A percentile compares a stretch with the other conserved stretches of the same genome.
These are phyloP conservation scores for Fusarium poae DNA, from an alignment of 2,329 filamentous ascomycete genomes.

Conservation along the genomic window DNA sequence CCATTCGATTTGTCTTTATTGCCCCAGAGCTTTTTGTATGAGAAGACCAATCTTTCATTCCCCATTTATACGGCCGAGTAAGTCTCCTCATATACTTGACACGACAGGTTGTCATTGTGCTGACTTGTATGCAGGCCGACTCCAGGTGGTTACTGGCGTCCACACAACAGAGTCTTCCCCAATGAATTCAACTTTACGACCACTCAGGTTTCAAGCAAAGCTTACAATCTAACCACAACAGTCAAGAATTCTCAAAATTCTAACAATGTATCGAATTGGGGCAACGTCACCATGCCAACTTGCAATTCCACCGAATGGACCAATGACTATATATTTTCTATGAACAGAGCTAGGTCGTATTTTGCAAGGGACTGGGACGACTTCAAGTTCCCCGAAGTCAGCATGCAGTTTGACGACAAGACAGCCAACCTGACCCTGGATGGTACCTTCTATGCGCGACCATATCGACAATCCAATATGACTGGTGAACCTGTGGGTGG, in stretches of 20 bases:
- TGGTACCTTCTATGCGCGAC: not conserved
- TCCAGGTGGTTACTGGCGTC: constrained; percentile 6
- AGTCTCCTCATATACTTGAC: not conserved
- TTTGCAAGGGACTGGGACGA: not conserved
- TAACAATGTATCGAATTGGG: not conserved
- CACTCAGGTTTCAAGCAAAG: not conserved
- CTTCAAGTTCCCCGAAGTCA: not conserved
- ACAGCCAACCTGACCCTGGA: constrained; percentile 1
- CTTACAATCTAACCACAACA: not conserved
- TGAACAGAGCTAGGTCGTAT: not conserved
- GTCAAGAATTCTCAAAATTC: not conserved
- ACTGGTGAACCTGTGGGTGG: not conserved
- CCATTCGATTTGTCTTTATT: not conserved
- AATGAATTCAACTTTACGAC: constrained; percentile 13
- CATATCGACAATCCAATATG: not conserved
- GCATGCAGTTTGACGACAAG: constrained; percentile 10
- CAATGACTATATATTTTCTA: not conserved
- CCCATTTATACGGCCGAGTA: not conserved
- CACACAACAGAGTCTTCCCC: fast-evolving
- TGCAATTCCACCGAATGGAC: constrained; percentile 9
- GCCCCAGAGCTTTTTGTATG: not conserved
- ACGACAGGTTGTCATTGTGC: not conserved
- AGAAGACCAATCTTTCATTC: not conserved
- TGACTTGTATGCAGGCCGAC: not conserved
- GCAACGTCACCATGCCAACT: constrained; percentile 5